Conservation (phyloP, 257 asterid species). For the Capsicum chinense region DNA sequence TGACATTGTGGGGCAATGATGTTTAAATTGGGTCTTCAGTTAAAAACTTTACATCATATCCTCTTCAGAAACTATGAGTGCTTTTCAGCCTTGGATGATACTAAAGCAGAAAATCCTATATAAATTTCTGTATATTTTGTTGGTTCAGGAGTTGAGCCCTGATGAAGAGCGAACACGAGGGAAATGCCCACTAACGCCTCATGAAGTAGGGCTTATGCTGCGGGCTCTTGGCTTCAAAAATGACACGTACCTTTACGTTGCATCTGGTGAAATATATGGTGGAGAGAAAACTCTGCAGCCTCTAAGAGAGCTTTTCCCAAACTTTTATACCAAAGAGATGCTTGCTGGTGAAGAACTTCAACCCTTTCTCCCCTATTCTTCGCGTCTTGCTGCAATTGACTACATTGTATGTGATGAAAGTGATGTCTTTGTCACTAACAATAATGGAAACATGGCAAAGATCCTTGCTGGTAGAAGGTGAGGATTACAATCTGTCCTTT, state of each 20-base stretch:
- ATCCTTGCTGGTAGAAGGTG: conserved; percentile 98
- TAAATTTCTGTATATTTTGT: conserved; percentile 15
- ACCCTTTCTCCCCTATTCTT: conserved; percentile 78
- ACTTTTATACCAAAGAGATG: conserved; percentile 92
- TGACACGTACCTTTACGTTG: conserved; percentile 80
- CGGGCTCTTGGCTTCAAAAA: conserved; percentile 93
- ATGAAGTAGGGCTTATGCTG: conserved; percentile 93
- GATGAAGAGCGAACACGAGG: conserved; percentile 97
- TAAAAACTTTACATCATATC: background rate
- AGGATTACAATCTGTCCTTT: conserved; percentile 15
- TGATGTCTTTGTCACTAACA: conserved; percentile 95
- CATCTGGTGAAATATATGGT: conserved; percentile 99
- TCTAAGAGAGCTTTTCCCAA: conserved; percentile 90
- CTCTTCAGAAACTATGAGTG: background rate
- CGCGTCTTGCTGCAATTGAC: conserved; percentile 96
- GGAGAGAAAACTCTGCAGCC: conserved; percentile 98
- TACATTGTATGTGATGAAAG: conserved; percentile 95
- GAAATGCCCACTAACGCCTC: conserved; percentile 97
- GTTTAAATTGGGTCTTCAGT: background rate
- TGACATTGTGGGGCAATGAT: background rate
- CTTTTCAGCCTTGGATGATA: conserved; percentile 10
- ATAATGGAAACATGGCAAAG: conserved; percentile 99
- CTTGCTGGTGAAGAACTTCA: conserved; percentile 79
- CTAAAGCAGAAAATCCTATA: background rate
- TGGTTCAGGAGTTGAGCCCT: conserved; percentile 76